Evolutionary conservation across 495 filamentous ascomycete species (phyloP), one percentile per base, ranked within the genome.

Genomic region (Penicillium bovifimosum): DNA sequence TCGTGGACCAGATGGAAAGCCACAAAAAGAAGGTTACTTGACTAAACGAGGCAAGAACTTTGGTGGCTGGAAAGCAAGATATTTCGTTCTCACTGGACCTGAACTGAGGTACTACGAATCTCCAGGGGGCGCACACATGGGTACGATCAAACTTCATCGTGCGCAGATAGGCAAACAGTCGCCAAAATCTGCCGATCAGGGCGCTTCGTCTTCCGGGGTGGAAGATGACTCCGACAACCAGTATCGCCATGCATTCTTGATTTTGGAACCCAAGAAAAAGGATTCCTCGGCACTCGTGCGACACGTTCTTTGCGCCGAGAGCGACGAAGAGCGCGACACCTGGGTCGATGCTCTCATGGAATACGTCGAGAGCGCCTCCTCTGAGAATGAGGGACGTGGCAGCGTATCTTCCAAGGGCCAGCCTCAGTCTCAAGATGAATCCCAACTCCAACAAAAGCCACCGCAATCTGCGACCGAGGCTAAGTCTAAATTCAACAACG

Each of bases 21-120:
- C 86, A 1, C 76, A 83, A 54, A 92, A 91, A 62, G 90, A 85
- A 63, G 93, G 93, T 13, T 97, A 96, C 74, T 74, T 98, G 28
- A 96, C 93, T 6, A 98, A 98, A 71, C 77, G 87, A 50, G 93
- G 93, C 24, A 98, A 98, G 74, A 96, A 96, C 58, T 97, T 97
- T 69, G 93, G 93, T 20, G 93, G 93, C n/a, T 98, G 93, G 93
- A 98, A 98, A 66, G 90, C 89, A 13, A 80, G 93, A 48, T 97
- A 88, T 64, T 98, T 98, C 59, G 79, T 96, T 39, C 80, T 98
- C 1, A 89, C 97, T 61, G 90, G 90, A 2, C 88, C 95, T 13
- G 78, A 89, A 32, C 70, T 98, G 55, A 90, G 86, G 60, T 97
- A 98, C 65, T 96, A 90, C 62, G 93, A 98, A 67, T 79, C 83